Base-by-base conservation (phyloP, 805 yeast genomes). In the Candida yuanshanica region DNA sequence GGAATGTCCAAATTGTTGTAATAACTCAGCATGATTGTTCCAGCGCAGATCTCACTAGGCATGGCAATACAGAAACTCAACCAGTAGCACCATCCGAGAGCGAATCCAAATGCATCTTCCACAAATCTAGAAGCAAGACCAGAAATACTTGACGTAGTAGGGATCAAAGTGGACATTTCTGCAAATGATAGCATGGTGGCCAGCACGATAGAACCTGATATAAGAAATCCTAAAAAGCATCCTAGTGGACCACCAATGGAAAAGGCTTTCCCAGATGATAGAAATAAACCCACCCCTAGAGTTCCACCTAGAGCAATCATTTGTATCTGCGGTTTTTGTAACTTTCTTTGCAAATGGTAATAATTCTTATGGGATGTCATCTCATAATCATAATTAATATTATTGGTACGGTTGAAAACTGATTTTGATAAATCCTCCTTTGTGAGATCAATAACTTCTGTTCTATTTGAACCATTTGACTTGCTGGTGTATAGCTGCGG, bases 261-360 rank as follows among this genome's bases (percentile, higher is more conserved):
- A 39, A 84, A 71, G 1, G 88, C 84, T 52, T 83, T 81, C 4
- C 93, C 90, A 7, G 83, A 75, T 33, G 81, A 77, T 20, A 84
- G 62, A 42, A 81, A 71, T 16, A 84, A 60, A 0, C 95, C 93
- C 13, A 84, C 91, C 1, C 93, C 93, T 5, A 84, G 59, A 0
- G 90, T 82, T 2, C 89, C 91, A 3, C 89, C 88, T 23, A 85
- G 65, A 0, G 90, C 84, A 36, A 84, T 79, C 79, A 83, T 81
- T 54, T 83, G 89, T 16, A 84, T 62, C 58, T 84, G 91, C 18
- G 88, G 63, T 22, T 79, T 77, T 40, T 72, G 72, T 34, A 84
- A 64, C 45, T 76, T 77, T 42, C 90, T 63, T 45, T 79, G 84
- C 35, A 80, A 5, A 47, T 53, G 47, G 49, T 58, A 47, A 11